A percentile compares a stretch with the other conserved stretches of the same genome.
These are phyloP conservation scores for Solidago caesia DNA, from an alignment of 129 eudicot genomes.

Conservation along the genomic window DNA sequence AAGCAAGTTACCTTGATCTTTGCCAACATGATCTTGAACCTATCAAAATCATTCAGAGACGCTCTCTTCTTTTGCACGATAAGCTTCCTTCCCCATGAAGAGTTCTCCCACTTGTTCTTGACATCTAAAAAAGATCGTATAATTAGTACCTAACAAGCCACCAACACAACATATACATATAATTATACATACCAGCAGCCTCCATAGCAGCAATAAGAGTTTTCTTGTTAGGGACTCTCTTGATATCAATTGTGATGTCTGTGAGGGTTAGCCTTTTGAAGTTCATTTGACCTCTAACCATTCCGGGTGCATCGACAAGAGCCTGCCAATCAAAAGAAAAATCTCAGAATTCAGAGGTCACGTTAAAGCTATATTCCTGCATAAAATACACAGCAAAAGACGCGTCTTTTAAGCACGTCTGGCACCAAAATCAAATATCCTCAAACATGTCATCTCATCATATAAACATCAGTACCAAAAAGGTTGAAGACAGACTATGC, in stretches of 20 bases:
- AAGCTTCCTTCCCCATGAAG: slow-evolving; percentile 67
- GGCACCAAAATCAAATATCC: too few species aligned
- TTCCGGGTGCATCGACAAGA: slow-evolving; percentile 75
- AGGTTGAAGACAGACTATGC: too few species aligned
- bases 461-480: too few species aligned
- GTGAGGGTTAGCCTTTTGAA: slow-evolving; percentile 70
- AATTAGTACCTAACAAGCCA: neutral
- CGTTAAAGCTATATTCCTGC: neutral
- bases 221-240: slow-evolving; percentile 69
- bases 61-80: slow-evolving; percentile 65
- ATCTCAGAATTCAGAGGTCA: neutral
- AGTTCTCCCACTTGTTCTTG: slow-evolving; percentile 60
- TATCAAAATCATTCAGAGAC: slow-evolving; percentile 52
- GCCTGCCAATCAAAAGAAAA: slow-evolving; percentile 37
- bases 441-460: too few species aligned
- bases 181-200: slow-evolving; percentile 50
- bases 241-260: slow-evolving; percentile 67
- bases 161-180: neutral
- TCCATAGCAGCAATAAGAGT: slow-evolving; percentile 63
- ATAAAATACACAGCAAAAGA: neutral
- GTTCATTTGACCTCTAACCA: slow-evolving; percentile 69
- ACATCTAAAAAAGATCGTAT: slow-evolving; percentile 34
- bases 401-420: too few species aligned
- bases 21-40: slow-evolving; percentile 63
- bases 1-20: slow-evolving; percentile 47